Percentiles rank a stretch among this genome's conserved stretches.
These are phyloP conservation scores for Termitomyces sp. DNA, from an alignment of 768 basidiomycete genomes.

Conservation along the genomic window DNA sequence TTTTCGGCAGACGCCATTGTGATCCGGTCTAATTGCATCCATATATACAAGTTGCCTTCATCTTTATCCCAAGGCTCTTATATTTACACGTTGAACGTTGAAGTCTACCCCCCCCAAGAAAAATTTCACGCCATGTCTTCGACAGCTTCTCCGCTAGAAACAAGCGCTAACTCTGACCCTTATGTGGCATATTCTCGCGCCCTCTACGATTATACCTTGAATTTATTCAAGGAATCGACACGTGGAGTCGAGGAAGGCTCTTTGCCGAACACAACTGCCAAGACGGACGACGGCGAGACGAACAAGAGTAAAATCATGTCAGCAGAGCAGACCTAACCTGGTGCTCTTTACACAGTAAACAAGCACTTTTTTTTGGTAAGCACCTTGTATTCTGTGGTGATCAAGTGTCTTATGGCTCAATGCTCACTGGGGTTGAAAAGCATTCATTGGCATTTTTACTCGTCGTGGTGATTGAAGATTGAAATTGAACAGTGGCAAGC, in stretches of 20 bases:
- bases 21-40: conserved; percentile 14
- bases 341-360: background rate
- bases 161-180: conserved; percentile 26
- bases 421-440: no score
- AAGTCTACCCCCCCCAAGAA: conserved; percentile 5
- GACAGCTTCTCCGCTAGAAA: conserved; percentile 10
- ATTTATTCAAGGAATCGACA: conserved; percentile 62
- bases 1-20: conserved; percentile 14
- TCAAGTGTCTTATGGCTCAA: background rate
- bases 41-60: background rate
- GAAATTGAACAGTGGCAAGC: background rate
- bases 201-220: conserved; percentile 62
- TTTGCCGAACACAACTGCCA: background rate
- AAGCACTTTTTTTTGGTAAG: background rate
- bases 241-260: conserved; percentile 44
- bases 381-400: background rate
- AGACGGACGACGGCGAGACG: background rate
- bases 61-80: conserved; percentile 8
- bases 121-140: conserved; percentile 9
- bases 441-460: background rate
- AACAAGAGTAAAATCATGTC: background rate
- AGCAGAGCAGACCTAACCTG: background rate
- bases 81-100: background rate
- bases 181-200: conserved; percentile 56
- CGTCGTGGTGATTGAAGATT: background rate